Evolutionary conservation across 129 eudicot genomes (phyloP).

Genomic region (Pulicaria dysenterica): DNA sequence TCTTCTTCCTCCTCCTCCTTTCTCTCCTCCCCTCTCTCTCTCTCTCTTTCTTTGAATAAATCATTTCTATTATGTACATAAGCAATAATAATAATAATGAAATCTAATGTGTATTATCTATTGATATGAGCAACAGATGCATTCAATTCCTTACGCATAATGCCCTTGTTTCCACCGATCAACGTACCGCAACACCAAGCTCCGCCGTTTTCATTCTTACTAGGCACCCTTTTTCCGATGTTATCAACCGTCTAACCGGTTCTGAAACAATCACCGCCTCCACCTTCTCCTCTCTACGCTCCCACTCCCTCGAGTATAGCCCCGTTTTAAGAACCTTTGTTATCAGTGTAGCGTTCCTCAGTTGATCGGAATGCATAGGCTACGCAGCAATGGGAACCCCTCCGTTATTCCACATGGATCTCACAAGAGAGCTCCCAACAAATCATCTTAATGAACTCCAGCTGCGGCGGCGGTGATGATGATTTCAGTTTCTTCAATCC

Average conservation of each 20-base stretch:
- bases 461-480: slow-evolving; percentile 29
- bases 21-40: too few relatives aligned
- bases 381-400: slow-evolving; percentile 57
- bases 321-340: slow-evolving; percentile 35
- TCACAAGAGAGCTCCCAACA: too few relatives aligned
- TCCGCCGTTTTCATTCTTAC: slow-evolving; percentile 36
- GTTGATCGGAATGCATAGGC: slow-evolving; percentile 67
- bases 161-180: slow-evolving; percentile 32
- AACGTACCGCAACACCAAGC: slow-evolving; percentile 32
- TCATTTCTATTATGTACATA: too few relatives aligned
- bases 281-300: slow-evolving; percentile 25
- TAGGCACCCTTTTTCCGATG: slow-evolving; percentile 32
- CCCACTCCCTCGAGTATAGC: slow-evolving; percentile 39
- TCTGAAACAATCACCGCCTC: slow-evolving; percentile 15
- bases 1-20: too few relatives aligned
- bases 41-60: too few relatives aligned
- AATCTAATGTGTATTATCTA: too few relatives aligned
- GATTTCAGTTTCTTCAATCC: slow-evolving; percentile 38
- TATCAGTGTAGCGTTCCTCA: slow-evolving; percentile 37
- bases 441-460: slow-evolving; percentile 36
- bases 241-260: slow-evolving; percentile 38
- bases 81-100: too few relatives aligned
- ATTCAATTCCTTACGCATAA: slow-evolving; percentile 37
- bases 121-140: slow-evolving; percentile 33
- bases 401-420: too few relatives aligned